Evolutionary conservation across 768 basidiomycete species (phyloP).

Genomic region (Podaxis mareebaensis): DNA sequence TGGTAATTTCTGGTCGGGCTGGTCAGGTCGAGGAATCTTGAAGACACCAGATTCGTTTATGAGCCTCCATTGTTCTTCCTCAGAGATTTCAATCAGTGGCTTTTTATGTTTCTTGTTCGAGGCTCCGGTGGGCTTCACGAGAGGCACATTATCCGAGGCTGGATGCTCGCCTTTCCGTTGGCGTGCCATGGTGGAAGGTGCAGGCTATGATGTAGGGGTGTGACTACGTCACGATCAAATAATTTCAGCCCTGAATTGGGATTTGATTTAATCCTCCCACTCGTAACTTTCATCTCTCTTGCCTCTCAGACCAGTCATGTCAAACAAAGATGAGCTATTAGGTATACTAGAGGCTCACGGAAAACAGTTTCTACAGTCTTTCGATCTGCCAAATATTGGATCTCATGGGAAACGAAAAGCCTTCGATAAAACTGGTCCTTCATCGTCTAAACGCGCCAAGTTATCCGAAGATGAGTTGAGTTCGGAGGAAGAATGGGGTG

Average conservation of each 20-base stretch:
- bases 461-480: conserved; percentile 19
- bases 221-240: conserved; percentile 11
- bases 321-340: conserved; percentile 36
- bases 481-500: conserved; percentile 40
- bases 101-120: conserved; percentile 12
- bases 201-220: not conserved
- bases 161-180: conserved; percentile 24
- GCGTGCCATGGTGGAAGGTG: conserved; percentile 26
- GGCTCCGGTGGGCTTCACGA: not conserved
- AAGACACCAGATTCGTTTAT: conserved; percentile 67
- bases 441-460: conserved; percentile 19
- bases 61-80: conserved; percentile 79
- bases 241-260: not conserved
- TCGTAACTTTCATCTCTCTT: not conserved
- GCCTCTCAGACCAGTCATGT: conserved; percentile 20
- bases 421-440: not conserved
- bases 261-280: not conserved
- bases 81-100: conserved; percentile 53
- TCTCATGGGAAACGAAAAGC: conserved; percentile 12
- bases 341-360: conserved; percentile 48
- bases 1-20: conserved; percentile 1
- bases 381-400: conserved; percentile 27
- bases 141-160: conserved; percentile 10
- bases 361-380: conserved; percentile 45
- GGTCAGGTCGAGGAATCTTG: conserved; percentile 24